Percentiles rank a stretch among this genome's conserved stretches.
phyloP scores from a whole-genome alignment of 352 stramenopile genomes.

The Pythium volutum region DNA sequence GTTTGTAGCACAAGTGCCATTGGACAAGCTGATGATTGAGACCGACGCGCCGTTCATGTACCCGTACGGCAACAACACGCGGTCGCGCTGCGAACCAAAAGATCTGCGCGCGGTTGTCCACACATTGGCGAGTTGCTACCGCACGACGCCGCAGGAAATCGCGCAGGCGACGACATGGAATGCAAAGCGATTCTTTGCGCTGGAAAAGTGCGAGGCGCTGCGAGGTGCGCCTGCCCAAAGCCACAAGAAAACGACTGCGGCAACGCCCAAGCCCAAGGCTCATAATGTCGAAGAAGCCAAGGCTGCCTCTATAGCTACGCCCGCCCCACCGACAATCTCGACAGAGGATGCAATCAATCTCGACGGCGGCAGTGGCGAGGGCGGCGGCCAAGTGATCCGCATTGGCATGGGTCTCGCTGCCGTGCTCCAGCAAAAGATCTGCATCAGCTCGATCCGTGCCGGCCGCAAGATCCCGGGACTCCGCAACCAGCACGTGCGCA shows the following conservation, averaged over 20 bases:
- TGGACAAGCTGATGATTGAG: conserved; percentile 67
- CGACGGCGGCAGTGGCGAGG: conserved; percentile 69
- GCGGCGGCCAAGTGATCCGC: conserved; percentile 87
- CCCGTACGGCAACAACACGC: conserved; percentile 39
- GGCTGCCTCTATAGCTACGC: too few relatives aligned
- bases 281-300: background rate
- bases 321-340: background rate
- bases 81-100: conserved; percentile 58
- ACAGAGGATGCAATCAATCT: conserved; percentile 30
- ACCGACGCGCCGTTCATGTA: conserved; percentile 82
- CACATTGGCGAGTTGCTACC: conserved; percentile 52
- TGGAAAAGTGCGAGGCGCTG: conserved; percentile 22
- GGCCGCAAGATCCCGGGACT: conserved; percentile 72
- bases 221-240: background rate
- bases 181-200: conserved; percentile 46
- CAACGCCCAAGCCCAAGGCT: background rate
- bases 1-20: conserved; percentile 40
- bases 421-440: conserved; percentile 56
- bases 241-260: background rate
- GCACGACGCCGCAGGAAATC: conserved; percentile 36
- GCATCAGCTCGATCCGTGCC: conserved; percentile 76
- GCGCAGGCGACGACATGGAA: conserved; percentile 46
- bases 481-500: conserved; percentile 79
- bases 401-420: conserved; percentile 70
- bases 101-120: conserved; percentile 56